Base-by-base conservation (phyloP, 2,329 filamentous ascomycete genomes). In the Leptographium lundbergii region DNA sequence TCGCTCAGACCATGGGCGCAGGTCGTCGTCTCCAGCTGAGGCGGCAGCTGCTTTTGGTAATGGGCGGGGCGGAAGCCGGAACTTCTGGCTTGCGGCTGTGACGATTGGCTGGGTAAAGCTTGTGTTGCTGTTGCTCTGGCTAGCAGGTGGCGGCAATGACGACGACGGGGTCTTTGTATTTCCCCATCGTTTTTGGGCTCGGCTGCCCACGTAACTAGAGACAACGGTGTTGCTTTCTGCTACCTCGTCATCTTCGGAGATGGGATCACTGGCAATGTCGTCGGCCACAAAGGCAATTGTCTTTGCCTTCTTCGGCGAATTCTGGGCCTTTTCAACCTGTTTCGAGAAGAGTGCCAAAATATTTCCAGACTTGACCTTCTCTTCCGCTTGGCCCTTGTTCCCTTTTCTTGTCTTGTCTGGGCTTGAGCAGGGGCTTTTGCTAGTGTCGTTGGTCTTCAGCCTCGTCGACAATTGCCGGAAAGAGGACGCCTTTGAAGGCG, bases 1-100 rank as follows among this genome's bases (percentile, higher is more conserved):
- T 65, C 85, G 83, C 65, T 96, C 91, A 19, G 88, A 88, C 92
- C 92, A 97, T 3, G 92, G 91, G 57, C 87, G 81, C 55, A 77
- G 72, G 64, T 90, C 86, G 42, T 81, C 77, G 55, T 77, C 74
- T 27, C 11, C 50, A n/a, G 14, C 36, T 3, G 34, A 14, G 36
- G 36, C n/a, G 0, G 45, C 39, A 17, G 39, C 17, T 4, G 17
- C 34, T 1, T 14, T 24, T 1, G 32, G 1, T 10, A 34, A 6
- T 7, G 29, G 32, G 14, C 27, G 52, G 11, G 24, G 3, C 6
- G 55, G 39, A 6, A 53, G 32, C 27, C 45, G 59, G 32, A 60
- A 60, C 34, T 57, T 57, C 34, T 60, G 59, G 42, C 56, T 60
- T 13, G 52, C 59, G 10, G 51, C 25, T 10, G 34, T 6, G 1